Evolutionary conservation across 352 stramenopile species (phyloP).

Genomic region (Phytopythium kandeliae): DNA sequence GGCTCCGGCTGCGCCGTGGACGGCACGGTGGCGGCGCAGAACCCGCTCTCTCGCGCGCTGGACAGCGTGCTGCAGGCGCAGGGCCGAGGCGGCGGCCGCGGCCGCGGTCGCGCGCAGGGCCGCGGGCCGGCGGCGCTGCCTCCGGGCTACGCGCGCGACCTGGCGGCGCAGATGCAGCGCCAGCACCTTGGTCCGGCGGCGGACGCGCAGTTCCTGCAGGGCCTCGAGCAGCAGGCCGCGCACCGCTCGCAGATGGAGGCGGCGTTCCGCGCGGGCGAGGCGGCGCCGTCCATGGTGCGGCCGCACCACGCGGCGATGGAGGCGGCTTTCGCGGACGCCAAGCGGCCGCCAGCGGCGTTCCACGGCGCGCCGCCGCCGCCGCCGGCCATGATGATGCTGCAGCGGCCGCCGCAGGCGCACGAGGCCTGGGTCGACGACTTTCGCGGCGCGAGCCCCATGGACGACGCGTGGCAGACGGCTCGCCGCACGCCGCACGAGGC

Average conservation of each 20-base stretch:
- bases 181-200: constrained; percentile 42
- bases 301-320: constrained; percentile 60
- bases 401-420: constrained; percentile 24
- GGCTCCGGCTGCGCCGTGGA: constrained; percentile 75
- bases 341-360: constrained; percentile 37
- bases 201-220: constrained; percentile 51
- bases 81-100: constrained; percentile 19
- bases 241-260: constrained; percentile 63
- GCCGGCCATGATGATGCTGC: constrained; percentile 25
- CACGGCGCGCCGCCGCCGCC: constrained; percentile 9
- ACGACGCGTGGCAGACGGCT: constrained; percentile 55
- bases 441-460: constrained; percentile 36
- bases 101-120: constrained; percentile 14
- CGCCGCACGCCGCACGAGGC: constrained; percentile 58
- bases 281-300: constrained; percentile 31
- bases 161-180: constrained; percentile 75
- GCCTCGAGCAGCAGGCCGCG: constrained; percentile 60
- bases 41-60: constrained; percentile 75
- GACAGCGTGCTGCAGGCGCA: constrained; percentile 73
- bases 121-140: constrained; percentile 26
- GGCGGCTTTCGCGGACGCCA: constrained; percentile 44
- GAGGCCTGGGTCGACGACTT: constrained; percentile 72
- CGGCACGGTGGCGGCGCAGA: constrained; percentile 78
- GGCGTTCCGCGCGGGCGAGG: constrained; percentile 42
- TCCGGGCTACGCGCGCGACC: constrained; percentile 27